Conservation (phyloP, 192 early-diverging fungal genomes). For the Endogone sp. region DNA sequence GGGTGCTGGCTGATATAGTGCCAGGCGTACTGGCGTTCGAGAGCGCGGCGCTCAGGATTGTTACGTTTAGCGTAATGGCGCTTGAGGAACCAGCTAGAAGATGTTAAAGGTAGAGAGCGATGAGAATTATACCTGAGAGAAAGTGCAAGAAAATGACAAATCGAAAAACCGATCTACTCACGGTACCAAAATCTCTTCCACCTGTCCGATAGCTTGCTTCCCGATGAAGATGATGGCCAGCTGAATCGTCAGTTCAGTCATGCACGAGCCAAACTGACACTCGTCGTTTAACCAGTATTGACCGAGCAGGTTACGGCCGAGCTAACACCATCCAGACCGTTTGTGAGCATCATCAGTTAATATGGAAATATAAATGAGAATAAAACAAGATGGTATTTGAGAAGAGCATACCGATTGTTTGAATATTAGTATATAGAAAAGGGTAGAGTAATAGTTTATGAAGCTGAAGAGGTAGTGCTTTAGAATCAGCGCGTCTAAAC, state of each 20-base stretch:
- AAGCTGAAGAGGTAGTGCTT: constrained; percentile 60
- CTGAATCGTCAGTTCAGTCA: constrained; percentile 52
- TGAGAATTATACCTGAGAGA: no score
- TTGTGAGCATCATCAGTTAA: neutral
- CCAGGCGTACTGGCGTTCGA: constrained; percentile 21
- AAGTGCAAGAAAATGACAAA: no score
- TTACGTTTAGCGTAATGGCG: constrained; percentile 29
- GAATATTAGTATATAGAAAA: constrained; percentile 57
- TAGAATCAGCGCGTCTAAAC: constrained; percentile 43
- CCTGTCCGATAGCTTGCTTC: constrained; percentile 44
- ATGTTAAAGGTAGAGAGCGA: neutral
- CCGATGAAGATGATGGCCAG: constrained; percentile 61
- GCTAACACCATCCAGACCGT: constrained; percentile 7
- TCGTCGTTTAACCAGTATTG: neutral
- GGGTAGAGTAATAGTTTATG: constrained; percentile 56
- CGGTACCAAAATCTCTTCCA: constrained; percentile 44
- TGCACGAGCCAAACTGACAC: constrained; percentile 32
- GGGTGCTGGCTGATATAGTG: constrained; percentile 4
- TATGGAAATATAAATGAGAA: neutral
- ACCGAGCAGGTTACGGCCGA: neutral
- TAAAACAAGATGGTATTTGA: no score
- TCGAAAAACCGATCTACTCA: no score
- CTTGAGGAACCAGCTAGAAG: constrained; percentile 1
- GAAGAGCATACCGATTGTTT: constrained; percentile 29
- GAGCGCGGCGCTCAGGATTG: constrained; percentile 11